Percentiles rank a stretch among this genome's conserved stretches.
phyloP scores from a whole-genome alignment of 2,329 filamentous ascomycete species.

The Aspergillus udagawae region DNA sequence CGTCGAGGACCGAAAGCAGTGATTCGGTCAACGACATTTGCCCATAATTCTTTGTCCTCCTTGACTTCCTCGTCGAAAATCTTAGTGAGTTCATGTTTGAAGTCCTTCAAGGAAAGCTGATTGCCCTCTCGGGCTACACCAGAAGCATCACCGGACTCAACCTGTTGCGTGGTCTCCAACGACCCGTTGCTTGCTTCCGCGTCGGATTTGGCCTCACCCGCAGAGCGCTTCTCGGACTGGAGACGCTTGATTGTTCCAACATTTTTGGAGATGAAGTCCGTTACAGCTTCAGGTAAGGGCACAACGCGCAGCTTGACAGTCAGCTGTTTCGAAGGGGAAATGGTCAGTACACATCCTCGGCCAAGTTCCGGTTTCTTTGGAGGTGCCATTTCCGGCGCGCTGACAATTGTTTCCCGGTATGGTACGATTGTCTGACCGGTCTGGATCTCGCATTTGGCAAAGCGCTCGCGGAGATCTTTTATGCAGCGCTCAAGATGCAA shows the following conservation, averaged over 20 bases:
- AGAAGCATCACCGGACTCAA: constrained; percentile 46
- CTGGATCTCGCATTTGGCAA: constrained; percentile 91
- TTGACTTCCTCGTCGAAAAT: constrained; percentile 66
- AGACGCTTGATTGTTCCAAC: constrained; percentile 71
- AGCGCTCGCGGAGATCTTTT: constrained; percentile 87
- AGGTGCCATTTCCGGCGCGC: constrained; percentile 85
- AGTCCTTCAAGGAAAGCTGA: constrained; percentile 67
- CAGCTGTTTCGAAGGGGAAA: constrained; percentile 82
- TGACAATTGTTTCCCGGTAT: constrained; percentile 87
- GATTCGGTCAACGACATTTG: constrained; percentile 71
- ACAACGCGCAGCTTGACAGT: constrained; percentile 71
- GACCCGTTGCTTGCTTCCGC: constrained; percentile 35
- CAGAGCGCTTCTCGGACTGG: constrained; percentile 65
- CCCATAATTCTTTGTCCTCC: constrained; percentile 72
- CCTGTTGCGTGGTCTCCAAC: constrained; percentile 36
- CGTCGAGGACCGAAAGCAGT: constrained; percentile 84
- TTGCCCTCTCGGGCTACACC: constrained; percentile 57
- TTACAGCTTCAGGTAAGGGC: constrained; percentile 73
- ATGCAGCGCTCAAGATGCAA: constrained; percentile 90
- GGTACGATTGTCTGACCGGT: constrained; percentile 92
- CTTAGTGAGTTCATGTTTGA: constrained; percentile 66
- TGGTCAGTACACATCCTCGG: constrained; percentile 69
- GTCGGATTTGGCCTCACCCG: constrained; percentile 39
- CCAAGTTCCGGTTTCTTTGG: constrained; percentile 82
- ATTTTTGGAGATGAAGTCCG: constrained; percentile 81